Evolutionary conservation across 2,329 filamentous ascomycete genomes (phyloP).

Genomic region (Colletotrichum orchidophilum): DNA sequence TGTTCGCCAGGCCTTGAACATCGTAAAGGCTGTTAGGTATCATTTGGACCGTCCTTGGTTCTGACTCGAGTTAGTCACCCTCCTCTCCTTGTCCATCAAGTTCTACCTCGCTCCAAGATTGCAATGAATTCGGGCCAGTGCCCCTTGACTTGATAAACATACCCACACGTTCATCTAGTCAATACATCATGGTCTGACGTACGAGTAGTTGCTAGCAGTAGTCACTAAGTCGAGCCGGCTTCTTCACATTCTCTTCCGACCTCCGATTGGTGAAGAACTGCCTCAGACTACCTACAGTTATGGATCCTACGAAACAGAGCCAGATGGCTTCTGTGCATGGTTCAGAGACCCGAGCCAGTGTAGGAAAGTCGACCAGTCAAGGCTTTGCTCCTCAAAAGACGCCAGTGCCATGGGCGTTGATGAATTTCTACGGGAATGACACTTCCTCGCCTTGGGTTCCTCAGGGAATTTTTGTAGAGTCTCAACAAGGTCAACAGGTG

Average conservation of each 20-base stretch:
- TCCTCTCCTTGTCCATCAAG: neutral
- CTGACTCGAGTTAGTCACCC: conserved; percentile 7
- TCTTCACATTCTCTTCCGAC: neutral
- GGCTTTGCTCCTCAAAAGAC: neutral
- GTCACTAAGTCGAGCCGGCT: neutral
- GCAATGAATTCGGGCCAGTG: conserved; percentile 1
- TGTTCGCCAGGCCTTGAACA: neutral
- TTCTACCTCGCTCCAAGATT: neutral
- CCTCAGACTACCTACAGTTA: neutral
- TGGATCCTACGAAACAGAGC: conserved; percentile 15
- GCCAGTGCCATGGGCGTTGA: conserved; percentile 37
- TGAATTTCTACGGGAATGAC: conserved; percentile 49
- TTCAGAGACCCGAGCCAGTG: conserved; percentile 1
- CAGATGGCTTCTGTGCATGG: neutral
- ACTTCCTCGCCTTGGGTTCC: conserved; percentile 55
- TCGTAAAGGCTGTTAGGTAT: neutral
- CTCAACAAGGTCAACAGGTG: conserved; percentile 42
- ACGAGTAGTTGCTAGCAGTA: conserved; percentile 1
- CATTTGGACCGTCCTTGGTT: neutral
- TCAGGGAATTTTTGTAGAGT: conserved; percentile 42
- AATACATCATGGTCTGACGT: neutral
- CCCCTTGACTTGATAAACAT: neutral
- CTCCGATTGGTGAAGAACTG: neutral
- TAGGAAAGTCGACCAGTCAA: neutral
- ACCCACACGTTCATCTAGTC: neutral